Evolutionary conservation across 148 eudicot species (phyloP).

Genomic region (Persicaria maculosa): DNA sequence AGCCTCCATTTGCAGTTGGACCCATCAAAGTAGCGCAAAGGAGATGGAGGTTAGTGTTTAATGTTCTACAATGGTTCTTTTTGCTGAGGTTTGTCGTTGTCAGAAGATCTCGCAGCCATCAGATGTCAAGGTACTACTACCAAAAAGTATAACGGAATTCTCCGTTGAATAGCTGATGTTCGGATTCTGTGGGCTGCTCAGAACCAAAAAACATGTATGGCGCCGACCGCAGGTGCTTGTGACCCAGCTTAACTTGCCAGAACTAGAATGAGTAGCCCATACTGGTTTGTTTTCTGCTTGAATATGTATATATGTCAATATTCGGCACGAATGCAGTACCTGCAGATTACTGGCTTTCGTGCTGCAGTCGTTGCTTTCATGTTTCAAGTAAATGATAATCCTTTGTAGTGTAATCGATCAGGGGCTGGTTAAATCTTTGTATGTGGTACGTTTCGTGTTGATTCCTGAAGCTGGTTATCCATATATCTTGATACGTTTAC

Average conservation of each 20-base stretch:
- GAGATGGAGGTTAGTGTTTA: constrained; percentile 56
- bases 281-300: neutral
- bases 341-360: neutral
- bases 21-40: constrained; percentile 30
- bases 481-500: too few relatives aligned
- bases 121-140: constrained; percentile 1
- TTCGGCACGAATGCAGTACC: neutral
- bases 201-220: neutral
- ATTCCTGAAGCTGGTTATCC: too few relatives aligned
- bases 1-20: constrained; percentile 20
- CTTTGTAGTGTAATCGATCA: neutral
- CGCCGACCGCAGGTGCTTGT: neutral
- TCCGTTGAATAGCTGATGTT: too few relatives aligned
- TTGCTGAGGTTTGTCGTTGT: constrained; percentile 31
- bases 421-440: neutral
- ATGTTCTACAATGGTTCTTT: constrained; percentile 39
- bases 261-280: neutral
- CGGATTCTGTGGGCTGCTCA: neutral
- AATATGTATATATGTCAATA: neutral
- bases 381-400: neutral
- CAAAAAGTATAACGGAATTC: neutral
- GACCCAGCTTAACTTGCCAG: neutral
- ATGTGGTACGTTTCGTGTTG: neutral
- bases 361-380: neutral
- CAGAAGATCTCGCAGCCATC: neutral